A percentile compares a stretch with the other conserved stretches of the same genome.
Evolutionary conservation across 1,284 basidiomycete genomes (phyloP).

Genomic region (Naganishia liquefaciens): DNA sequence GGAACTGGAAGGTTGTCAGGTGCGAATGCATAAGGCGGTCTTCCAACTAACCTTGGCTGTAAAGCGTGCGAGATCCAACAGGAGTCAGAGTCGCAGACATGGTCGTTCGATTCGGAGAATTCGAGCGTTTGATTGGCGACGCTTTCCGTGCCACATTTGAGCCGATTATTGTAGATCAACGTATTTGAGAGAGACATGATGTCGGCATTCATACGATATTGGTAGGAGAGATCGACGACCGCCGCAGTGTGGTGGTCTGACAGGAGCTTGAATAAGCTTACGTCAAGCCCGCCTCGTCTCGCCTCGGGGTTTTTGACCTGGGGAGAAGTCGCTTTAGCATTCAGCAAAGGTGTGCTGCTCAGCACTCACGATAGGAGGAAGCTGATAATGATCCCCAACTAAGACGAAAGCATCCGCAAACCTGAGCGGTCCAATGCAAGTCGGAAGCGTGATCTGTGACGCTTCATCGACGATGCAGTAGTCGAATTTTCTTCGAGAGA

Average conservation of each 20-base stretch:
- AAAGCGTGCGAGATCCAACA: slow-evolving; percentile 76
- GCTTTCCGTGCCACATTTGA: slow-evolving; percentile 73
- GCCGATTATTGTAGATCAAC: slow-evolving; percentile 77
- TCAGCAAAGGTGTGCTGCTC: not conserved
- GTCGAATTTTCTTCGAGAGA: slow-evolving; percentile 82
- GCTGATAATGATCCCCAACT: slow-evolving; percentile 95
- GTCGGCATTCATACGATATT: slow-evolving; percentile 96
- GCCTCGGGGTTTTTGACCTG: slow-evolving; percentile 80
- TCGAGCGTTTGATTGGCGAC: slow-evolving; percentile 66
- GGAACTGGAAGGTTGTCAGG: slow-evolving; percentile 58
- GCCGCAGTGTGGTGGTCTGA: slow-evolving; percentile 81
- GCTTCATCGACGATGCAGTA: slow-evolving; percentile 99
- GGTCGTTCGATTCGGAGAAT: slow-evolving; percentile 54
- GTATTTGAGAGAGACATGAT: slow-evolving; percentile 93
- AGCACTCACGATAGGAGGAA: slow-evolving; percentile 77
- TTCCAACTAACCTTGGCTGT: slow-evolving; percentile 61
- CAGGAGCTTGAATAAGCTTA: slow-evolving; percentile 84
- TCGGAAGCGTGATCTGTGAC: slow-evolving; percentile 94
- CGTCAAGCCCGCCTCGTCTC: slow-evolving; percentile 78
- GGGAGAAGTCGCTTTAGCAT: not conserved
- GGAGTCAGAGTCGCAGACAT: slow-evolving; percentile 23
- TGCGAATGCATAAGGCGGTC: not conserved
- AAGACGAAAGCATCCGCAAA: slow-evolving; percentile 89
- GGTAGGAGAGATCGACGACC: slow-evolving; percentile 77
- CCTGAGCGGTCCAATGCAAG: slow-evolving; percentile 87